Evolutionary conservation across 2,329 filamentous ascomycete genomes (phyloP).

Genomic region (Furcasterigmium sp.): DNA sequence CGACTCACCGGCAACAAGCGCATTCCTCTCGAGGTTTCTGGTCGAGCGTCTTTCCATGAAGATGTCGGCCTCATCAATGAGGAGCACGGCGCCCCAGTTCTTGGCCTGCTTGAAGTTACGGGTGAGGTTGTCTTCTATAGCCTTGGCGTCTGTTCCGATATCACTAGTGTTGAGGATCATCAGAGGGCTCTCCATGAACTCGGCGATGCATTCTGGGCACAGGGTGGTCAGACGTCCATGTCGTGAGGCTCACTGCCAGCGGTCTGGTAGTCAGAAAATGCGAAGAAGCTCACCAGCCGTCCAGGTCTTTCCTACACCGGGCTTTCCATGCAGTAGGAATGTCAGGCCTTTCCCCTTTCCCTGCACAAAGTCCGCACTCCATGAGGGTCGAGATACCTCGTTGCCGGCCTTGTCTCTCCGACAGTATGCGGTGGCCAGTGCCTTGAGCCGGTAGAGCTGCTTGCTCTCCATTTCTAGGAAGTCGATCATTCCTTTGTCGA

Average conservation of each 20-base stretch:
- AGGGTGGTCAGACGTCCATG: background rate
- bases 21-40: conserved; percentile 11
- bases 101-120: conserved; percentile 14
- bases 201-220: background rate
- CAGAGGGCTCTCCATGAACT: background rate
- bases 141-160: conserved; percentile 5
- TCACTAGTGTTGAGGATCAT: background rate
- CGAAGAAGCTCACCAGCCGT: conserved; percentile 5
- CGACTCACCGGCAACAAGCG: conserved; percentile 2
- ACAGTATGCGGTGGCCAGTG: background rate
- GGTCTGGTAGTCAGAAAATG: no score
- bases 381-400: background rate
- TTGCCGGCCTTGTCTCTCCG: background rate
- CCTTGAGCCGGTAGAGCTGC: background rate
- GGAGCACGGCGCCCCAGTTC: conserved; percentile 19
- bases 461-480: background rate
- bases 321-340: conserved; percentile 6
- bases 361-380: conserved; percentile 11
- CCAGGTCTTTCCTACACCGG: conserved; percentile 9
- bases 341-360: conserved; percentile 8
- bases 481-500: background rate
- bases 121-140: conserved; percentile 10
- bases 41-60: conserved; percentile 13
- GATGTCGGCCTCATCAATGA: conserved; percentile 23
- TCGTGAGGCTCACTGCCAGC: background rate